Evolutionary conservation across 148 eudicot genomes (phyloP).

Genomic region (Beta vulgaris): DNA sequence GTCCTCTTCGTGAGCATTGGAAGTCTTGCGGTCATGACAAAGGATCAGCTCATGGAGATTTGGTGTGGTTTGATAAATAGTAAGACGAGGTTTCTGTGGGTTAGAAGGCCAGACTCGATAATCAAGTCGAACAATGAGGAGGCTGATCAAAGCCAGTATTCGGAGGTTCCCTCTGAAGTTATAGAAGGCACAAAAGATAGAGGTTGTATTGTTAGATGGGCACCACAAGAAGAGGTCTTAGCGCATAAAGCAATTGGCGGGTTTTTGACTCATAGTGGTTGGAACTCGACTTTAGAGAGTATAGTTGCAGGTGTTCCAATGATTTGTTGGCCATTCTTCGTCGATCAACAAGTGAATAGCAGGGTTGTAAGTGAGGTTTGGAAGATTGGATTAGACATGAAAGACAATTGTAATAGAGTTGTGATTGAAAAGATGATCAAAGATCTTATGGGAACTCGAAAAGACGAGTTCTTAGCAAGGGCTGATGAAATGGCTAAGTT

Average conservation of each 20-base stretch:
- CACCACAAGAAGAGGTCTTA: slow-evolving; percentile 36
- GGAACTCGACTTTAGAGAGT: slow-evolving; percentile 41
- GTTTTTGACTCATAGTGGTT: slow-evolving; percentile 36
- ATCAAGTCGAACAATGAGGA: not conserved
- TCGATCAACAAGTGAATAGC: slow-evolving; percentile 38
- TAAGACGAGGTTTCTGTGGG: slow-evolving; percentile 27
- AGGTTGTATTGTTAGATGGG: slow-evolving; percentile 33
- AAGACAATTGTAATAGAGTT: slow-evolving; percentile 29
- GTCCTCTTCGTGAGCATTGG: slow-evolving; percentile 40
- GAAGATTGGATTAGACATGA: slow-evolving; percentile 33
- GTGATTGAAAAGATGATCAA: slow-evolving; percentile 25
- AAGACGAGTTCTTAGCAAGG: slow-evolving; percentile 13
- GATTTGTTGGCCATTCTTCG: slow-evolving; percentile 36
- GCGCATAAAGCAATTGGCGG: slow-evolving; percentile 31
- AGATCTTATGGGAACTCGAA: slow-evolving; percentile 26
- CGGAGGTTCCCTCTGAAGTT: not conserved
- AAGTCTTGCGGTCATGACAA: slow-evolving; percentile 32
- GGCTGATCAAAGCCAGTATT: not conserved
- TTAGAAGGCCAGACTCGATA: slow-evolving; percentile 28
- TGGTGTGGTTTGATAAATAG: slow-evolving; percentile 32
- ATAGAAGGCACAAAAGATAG: slow-evolving; percentile 24
- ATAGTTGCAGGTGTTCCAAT: slow-evolving; percentile 33
- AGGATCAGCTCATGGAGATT: slow-evolving; percentile 30
- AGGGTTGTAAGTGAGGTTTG: slow-evolving; percentile 31
- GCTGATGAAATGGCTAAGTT: slow-evolving; percentile 13